These are phyloP conservation scores for Trichoderma sp. DNA, from an alignment of 2,329 filamentous ascomycete species.

Conservation along the genomic window DNA sequence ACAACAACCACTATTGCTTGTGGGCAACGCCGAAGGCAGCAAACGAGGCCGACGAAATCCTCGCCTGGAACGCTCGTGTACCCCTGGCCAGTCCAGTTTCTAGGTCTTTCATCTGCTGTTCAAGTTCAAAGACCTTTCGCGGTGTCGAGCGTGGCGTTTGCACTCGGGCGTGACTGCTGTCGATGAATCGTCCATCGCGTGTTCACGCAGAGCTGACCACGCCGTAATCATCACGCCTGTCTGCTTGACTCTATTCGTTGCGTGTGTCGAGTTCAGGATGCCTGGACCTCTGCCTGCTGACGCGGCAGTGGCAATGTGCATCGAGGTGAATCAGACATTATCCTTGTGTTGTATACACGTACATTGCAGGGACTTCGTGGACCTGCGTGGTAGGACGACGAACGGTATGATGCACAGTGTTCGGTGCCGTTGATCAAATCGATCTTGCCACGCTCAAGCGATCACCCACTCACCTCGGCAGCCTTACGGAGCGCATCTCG, in stretches of 20 bases:
- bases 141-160: constrained; percentile 16
- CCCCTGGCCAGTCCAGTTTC: neutral
- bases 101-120: neutral
- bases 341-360: too few relatives aligned
- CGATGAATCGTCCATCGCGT: constrained; percentile 12
- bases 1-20: neutral
- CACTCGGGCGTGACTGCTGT: neutral
- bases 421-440: neutral
- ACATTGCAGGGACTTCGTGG: neutral
- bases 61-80: too few relatives aligned
- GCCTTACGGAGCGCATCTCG: neutral
- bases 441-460: constrained; percentile 1
- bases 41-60: neutral
- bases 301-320: constrained; percentile 9
- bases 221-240: neutral
- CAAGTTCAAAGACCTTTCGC: neutral
- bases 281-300: constrained; percentile 4
- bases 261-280: neutral
- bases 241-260: neutral
- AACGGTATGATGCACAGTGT: constrained; percentile 7
- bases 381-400: neutral
- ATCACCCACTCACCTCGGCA: constrained; percentile 1
- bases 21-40: neutral
- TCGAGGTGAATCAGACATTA: neutral
- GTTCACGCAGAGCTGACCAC: constrained; percentile 13